Conservation (phyloP, 2,329 filamentous ascomycete genomes). For the Fusarium nodosum region DNA sequence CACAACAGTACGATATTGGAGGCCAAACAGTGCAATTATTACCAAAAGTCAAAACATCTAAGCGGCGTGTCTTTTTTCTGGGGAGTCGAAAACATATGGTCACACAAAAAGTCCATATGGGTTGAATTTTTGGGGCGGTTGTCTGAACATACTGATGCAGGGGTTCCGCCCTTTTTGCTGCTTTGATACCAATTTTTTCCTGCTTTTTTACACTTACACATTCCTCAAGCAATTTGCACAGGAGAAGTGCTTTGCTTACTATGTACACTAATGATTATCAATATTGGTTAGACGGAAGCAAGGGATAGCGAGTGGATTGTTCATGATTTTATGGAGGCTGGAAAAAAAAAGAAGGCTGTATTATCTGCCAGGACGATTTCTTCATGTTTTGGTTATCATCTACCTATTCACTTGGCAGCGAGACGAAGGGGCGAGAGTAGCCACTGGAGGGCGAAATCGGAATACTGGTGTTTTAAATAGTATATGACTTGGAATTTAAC, state of each 20-base stretch:
- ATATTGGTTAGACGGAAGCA: slow-evolving; percentile 32
- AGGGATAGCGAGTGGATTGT: slow-evolving; percentile 42
- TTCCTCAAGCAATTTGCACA: slow-evolving; percentile 23
- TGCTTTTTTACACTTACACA: slow-evolving; percentile 6
- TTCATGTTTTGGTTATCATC: slow-evolving; percentile 30
- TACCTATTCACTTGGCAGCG: slow-evolving; percentile 1
- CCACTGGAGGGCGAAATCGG: slow-evolving; percentile 31
- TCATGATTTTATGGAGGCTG: slow-evolving; percentile 29
- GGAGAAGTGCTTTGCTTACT: slow-evolving; percentile 30
- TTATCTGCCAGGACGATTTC: slow-evolving; percentile 27
- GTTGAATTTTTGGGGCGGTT: slow-evolving; percentile 43
- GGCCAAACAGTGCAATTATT: slow-evolving; percentile 41
- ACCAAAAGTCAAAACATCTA: slow-evolving; percentile 28
- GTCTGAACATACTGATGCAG: slow-evolving; percentile 43
- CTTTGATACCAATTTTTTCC: slow-evolving; percentile 44
- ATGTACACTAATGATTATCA: slow-evolving; percentile 37
- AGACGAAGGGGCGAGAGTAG: slow-evolving; percentile 33
- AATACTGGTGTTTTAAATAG: slow-evolving; percentile 30
- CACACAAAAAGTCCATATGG: slow-evolving; percentile 25
- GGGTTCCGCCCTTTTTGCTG: slow-evolving; percentile 32
- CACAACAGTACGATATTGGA: slow-evolving; percentile 42
- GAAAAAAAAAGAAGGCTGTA: slow-evolving; percentile 32
- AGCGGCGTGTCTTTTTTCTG: slow-evolving; percentile 32
- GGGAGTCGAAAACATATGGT: slow-evolving; percentile 37
- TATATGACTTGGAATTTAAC: slow-evolving; percentile 31